These are phyloP conservation scores for Eurotiales sp. DNA, from an alignment of 2,329 filamentous ascomycete species.

Conservation along the genomic window DNA sequence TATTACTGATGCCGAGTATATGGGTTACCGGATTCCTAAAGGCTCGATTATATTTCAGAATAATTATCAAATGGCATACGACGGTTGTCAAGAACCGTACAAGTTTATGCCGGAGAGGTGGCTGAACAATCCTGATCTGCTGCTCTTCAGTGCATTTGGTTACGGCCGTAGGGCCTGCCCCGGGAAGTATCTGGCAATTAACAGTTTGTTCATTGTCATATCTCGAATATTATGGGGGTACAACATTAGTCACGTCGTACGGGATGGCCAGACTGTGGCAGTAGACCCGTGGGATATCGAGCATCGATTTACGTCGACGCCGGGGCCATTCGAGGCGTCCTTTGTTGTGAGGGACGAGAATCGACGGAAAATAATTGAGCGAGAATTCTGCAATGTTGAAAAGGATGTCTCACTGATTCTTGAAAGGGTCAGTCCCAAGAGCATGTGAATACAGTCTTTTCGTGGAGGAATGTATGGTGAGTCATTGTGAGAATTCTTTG, in stretches of 20 bases:
- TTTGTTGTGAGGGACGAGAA: background rate
- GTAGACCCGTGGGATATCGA: slow-evolving; percentile 32
- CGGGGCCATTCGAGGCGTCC: slow-evolving; percentile 24
- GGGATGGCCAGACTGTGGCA: slow-evolving; percentile 31
- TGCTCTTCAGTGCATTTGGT: slow-evolving; percentile 51
- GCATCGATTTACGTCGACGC: slow-evolving; percentile 20
- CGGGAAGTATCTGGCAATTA: slow-evolving; percentile 26
- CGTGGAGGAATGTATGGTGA: too few relatives aligned
- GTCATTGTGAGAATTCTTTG: too few relatives aligned
- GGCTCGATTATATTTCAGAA: slow-evolving; percentile 42
- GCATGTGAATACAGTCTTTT: too few relatives aligned
- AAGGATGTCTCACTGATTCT: background rate
- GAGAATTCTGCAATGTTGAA: background rate
- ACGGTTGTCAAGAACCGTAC: slow-evolving; percentile 25
- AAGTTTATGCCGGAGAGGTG: slow-evolving; percentile 40
- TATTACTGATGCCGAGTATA: slow-evolving; percentile 45
- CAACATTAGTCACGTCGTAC: slow-evolving; percentile 23
- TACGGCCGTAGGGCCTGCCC: slow-evolving; percentile 53
- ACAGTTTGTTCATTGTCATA: slow-evolving; percentile 52
- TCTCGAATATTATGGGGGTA: slow-evolving; percentile 51
- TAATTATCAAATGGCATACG: slow-evolving; percentile 41
- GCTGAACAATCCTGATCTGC: slow-evolving; percentile 45
- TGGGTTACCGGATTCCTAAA: slow-evolving; percentile 46
- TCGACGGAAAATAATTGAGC: background rate
- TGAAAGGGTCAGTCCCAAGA: background rate